Evolutionary conservation across 2,329 filamentous ascomycete species (phyloP), one percentile per base, ranked within the genome.

Genomic region (Conoideocrella luteorostrata): DNA sequence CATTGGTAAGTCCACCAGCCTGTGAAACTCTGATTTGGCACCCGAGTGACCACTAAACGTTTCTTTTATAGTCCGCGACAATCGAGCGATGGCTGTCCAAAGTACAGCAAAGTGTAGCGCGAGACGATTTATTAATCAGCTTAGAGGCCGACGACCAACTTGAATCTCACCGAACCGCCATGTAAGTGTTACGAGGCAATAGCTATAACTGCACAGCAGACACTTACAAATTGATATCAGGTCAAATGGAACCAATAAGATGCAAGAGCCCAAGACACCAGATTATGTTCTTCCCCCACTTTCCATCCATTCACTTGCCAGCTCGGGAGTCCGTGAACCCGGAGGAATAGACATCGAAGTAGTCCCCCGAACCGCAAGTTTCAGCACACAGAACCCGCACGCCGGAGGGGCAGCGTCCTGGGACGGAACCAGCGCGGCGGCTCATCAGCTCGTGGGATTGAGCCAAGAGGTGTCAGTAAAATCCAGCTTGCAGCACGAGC

Each of bases 61-160:
- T 17, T 44, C n/a, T 21, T 18, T 23, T 4, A 1, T 22, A 67
- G 64, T 60, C 61, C n/a, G 57, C 52, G 7, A 67, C 65, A 1
- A 62, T 65, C 7, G 64, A 66, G 33, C 54, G 62, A 32, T 68
- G 65, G 65, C 39, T 68, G 10, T 55, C 50, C 41, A 68, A 67
- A 49, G 57, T 68, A 18, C 62, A 61, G 18, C 58, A 57, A 41
- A 63, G 47, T 7, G 49, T 51, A 5, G 55, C 46, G 23, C 36
- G 48, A 7, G 50, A 53, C 23, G 49, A 54, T 4, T 26, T 55
- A 1, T 41, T 55, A 12, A 51, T 35, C 36, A 51, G 51, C 15
- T 41, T 57, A 10, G 44, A 50, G 33, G 51, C 50, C 5, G 53
- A 55, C 38, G 42, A 51, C n/a, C 48, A 50, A 7, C 45, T 50